These are phyloP conservation scores for Urostyla sp. DNA, from an alignment of 73 alveolate genomes.

Conservation along the genomic window DNA sequence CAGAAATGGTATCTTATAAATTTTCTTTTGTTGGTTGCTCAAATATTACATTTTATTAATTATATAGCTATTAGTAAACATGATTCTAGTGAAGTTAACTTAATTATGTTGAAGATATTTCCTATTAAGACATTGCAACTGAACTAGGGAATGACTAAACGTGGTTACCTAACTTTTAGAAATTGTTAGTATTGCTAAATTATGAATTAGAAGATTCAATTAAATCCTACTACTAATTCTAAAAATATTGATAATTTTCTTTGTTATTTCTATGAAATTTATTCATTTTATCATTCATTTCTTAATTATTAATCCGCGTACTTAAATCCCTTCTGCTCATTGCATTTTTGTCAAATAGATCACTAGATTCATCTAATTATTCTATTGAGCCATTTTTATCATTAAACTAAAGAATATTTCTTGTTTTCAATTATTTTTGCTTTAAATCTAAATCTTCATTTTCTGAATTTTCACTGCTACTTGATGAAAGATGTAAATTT, in stretches of 20 bases:
- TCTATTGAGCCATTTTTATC: too few species aligned
- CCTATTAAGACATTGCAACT: not conserved
- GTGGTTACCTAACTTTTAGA: conserved; percentile 7
- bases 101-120: not conserved
- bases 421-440: too few species aligned
- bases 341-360: too few species aligned
- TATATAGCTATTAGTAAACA: not conserved
- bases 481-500: too few species aligned
- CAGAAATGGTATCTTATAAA: conserved; percentile 1
- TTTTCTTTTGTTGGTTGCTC: conserved; percentile 34
- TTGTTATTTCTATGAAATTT: conserved; percentile 29
- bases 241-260: too few species aligned
- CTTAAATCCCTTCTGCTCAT: conserved; percentile 44
- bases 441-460: too few species aligned
- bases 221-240: too few species aligned
- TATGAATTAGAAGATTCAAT: not conserved
- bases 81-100: not conserved
- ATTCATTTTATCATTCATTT: not conserved
- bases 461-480: too few species aligned
- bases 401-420: too few species aligned
- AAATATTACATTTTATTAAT: conserved; percentile 1
- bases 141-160: conserved; percentile 15
- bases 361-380: too few species aligned
- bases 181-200: not conserved
- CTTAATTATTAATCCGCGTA: conserved; percentile 7